phyloP scores from a whole-genome alignment of 495 filamentous ascomycete species.

The Penicillium taxi region DNA sequence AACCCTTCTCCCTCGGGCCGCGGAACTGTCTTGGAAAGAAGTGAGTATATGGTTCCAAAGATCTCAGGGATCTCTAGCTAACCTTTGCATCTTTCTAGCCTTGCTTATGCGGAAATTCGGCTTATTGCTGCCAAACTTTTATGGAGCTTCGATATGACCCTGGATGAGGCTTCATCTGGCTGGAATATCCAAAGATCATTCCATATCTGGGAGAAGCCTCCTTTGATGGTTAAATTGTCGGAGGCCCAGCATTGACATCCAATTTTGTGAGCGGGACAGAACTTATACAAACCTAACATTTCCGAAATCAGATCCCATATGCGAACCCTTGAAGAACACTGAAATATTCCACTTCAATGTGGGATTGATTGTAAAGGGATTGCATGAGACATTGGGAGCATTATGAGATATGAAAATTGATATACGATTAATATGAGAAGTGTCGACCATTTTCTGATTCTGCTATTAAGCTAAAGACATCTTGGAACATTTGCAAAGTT shows the following conservation, averaged over 20 bases:
- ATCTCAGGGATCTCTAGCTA: not conserved
- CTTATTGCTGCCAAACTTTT: slow-evolving; percentile 44
- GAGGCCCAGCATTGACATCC: slow-evolving; percentile 1
- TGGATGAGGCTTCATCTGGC: slow-evolving; percentile 21
- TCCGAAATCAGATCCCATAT: too few relatives aligned
- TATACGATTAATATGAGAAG: too few relatives aligned
- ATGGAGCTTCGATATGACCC: slow-evolving; percentile 45
- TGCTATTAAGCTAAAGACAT: too few relatives aligned
- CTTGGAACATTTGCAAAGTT: too few relatives aligned
- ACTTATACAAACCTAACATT: too few relatives aligned
- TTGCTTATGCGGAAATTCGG: slow-evolving; percentile 48
- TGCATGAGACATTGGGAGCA: too few relatives aligned
- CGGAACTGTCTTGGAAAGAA: slow-evolving; percentile 36
- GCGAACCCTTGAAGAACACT: too few relatives aligned
- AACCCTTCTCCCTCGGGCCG: slow-evolving; percentile 33
- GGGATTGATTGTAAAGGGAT: too few relatives aligned
- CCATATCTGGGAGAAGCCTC: slow-evolving; percentile 27
- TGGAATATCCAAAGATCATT: slow-evolving; percentile 33
- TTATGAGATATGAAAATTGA: too few relatives aligned
- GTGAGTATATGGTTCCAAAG: slow-evolving; percentile 1
- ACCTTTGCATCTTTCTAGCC: slow-evolving; percentile 13
- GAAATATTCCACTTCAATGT: too few relatives aligned
- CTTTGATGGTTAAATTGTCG: slow-evolving; percentile 22
- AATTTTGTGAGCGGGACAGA: too few relatives aligned
- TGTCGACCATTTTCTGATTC: too few relatives aligned